Evolutionary conservation across 2,329 filamentous ascomycete genomes (phyloP).

Genomic region (Botryotinia narcissicola): DNA sequence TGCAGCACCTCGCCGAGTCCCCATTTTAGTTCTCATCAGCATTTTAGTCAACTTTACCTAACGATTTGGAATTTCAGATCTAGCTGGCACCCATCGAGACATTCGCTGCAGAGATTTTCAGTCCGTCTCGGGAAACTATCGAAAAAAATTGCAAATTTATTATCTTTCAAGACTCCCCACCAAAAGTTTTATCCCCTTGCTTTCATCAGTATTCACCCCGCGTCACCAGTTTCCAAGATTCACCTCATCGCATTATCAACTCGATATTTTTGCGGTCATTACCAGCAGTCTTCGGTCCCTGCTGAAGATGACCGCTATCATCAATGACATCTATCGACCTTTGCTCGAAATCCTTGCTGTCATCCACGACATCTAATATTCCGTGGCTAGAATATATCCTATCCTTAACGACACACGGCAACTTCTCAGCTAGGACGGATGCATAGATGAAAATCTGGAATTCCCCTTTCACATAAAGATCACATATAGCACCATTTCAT

Average conservation of each 20-base stretch:
- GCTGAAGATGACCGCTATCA: accelerated
- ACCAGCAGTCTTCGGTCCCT: not conserved
- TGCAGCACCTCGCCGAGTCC: not conserved
- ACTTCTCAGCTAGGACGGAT: not conserved
- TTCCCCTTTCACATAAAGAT: not conserved
- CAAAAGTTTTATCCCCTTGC: not conserved
- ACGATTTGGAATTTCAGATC: no score
- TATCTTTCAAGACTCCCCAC: not conserved
- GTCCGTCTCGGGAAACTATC: not conserved
- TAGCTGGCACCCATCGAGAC: no score
- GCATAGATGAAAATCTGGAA: not conserved
- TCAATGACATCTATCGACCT: not conserved
- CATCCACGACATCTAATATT: not conserved
- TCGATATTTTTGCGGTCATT: not conserved
- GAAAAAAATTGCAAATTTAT: not conserved
- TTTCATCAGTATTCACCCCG: not conserved
- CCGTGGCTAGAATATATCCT: no score
- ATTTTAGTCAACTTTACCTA: not conserved
- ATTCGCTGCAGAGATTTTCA: not conserved
- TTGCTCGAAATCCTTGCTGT: no score
- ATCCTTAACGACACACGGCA: not conserved
- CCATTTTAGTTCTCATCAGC: no score
- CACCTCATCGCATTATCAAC: not conserved
- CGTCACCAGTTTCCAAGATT: not conserved
- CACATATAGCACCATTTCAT: not conserved